Conservation (phyloP, 768 basidiomycete genomes). For the Leccinum broughii region DNA sequence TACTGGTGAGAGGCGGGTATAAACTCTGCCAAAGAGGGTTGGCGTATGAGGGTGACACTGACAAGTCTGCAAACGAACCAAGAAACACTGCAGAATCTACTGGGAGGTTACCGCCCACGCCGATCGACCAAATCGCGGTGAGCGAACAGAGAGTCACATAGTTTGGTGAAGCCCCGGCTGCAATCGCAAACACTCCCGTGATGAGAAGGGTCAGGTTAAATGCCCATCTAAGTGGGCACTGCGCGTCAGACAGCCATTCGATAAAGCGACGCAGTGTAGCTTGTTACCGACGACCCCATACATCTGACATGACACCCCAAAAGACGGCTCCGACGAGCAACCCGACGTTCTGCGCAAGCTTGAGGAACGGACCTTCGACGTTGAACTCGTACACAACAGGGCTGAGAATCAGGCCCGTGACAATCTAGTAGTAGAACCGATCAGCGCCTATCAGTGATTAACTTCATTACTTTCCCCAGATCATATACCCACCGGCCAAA, state of each 20-base stretch:
- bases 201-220: conserved; percentile 74
- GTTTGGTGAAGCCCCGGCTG: conserved; percentile 60
- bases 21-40: conserved; percentile 48
- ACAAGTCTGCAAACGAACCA: conserved; percentile 39
- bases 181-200: conserved; percentile 62
- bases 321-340: conserved; percentile 67
- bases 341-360: conserved; percentile 71
- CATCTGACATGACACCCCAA: conserved; percentile 67
- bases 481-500: conserved; percentile 60
- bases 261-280: neutral
- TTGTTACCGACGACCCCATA: conserved; percentile 69
- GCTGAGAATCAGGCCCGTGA: conserved; percentile 63
- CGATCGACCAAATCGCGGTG: conserved; percentile 60
- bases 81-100: conserved; percentile 78
- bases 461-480: neutral
- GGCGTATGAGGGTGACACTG: neutral
- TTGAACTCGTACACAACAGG: conserved; percentile 67
- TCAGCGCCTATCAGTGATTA: conserved; percentile 1
- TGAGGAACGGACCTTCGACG: conserved; percentile 60
- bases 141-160: conserved; percentile 52
- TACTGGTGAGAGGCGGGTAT: conserved; percentile 74
- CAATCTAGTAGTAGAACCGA: conserved; percentile 43
- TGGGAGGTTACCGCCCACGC: conserved; percentile 72
- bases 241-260: conserved; percentile 6
- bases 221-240: conserved; percentile 40